phyloP scores from a whole-genome alignment of 352 stramenopile species.

The Phytophthora cajani region DNA sequence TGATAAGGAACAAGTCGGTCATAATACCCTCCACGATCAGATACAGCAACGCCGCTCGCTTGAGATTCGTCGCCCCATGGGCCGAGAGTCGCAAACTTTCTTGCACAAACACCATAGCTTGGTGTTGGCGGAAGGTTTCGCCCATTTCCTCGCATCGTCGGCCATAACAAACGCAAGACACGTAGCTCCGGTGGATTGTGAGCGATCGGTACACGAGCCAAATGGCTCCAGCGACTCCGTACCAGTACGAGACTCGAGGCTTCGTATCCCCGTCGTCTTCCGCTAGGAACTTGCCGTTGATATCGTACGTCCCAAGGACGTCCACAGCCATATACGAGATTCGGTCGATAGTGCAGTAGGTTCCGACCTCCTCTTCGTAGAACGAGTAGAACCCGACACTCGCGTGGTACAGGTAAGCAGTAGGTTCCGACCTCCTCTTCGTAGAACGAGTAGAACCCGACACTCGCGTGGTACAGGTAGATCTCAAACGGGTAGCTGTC shows the following conservation, averaged over 20 bases:
- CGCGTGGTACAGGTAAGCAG: conserved; percentile 13
- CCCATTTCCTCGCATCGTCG: conserved; percentile 1
- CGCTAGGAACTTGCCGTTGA: conserved; percentile 6
- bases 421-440: conserved; percentile 8
- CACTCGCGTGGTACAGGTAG: conserved; percentile 13
- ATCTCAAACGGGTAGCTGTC: conserved; percentile 4
- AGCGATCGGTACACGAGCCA: conserved; percentile 8
- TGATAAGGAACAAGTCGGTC: conserved; percentile 21
- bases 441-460: conserved; percentile 15
- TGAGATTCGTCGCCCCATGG: conserved; percentile 5
- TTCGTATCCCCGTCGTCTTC: conserved; percentile 7
- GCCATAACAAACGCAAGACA: background rate
- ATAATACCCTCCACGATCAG: conserved; percentile 8
- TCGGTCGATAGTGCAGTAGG: conserved; percentile 3
- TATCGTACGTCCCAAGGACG: conserved; percentile 13
- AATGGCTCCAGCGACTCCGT: background rate
- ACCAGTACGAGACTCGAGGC: conserved; percentile 13
- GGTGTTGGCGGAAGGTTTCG: background rate
- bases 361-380: conserved; percentile 7
- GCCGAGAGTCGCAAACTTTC: conserved; percentile 7
- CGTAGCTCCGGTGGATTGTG: conserved; percentile 3
- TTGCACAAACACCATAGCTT: conserved; percentile 9
- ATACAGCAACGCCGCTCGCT: conserved; percentile 8
- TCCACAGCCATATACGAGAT: background rate
- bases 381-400: conserved; percentile 16